Evolutionary conservation across 2,329 filamentous ascomycete species (phyloP).

Genomic region (Epicoccum nigrum): DNA sequence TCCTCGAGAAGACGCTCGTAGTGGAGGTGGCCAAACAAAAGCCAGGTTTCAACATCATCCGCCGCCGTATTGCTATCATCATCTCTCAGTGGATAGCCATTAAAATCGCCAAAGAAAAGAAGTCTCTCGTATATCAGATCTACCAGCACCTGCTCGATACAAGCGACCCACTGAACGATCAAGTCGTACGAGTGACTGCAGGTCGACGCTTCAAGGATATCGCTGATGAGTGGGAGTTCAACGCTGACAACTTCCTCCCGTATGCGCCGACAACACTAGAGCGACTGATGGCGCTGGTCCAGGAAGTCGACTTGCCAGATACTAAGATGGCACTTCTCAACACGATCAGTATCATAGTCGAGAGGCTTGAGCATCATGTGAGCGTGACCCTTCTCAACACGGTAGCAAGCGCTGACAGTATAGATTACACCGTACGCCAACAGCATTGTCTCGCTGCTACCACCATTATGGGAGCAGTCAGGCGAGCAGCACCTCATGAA

Average conservation of each 20-base stretch:
- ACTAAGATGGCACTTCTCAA: conserved; percentile 90
- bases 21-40: conserved; percentile 75
- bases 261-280: conserved; percentile 76
- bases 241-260: conserved; percentile 73
- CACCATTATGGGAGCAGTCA: conserved; percentile 82
- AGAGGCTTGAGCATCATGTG: conserved; percentile 77
- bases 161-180: conserved; percentile 79
- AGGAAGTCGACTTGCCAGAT: conserved; percentile 80
- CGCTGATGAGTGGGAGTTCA: conserved; percentile 84
- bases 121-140: conserved; percentile 81
- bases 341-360: conserved; percentile 80
- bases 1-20: conserved; percentile 76
- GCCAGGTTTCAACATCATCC: conserved; percentile 77
- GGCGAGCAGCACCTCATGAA: conserved; percentile 92
- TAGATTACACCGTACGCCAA: conserved; percentile 72
- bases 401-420: conserved; percentile 9
- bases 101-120: conserved; percentile 70
- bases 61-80: conserved; percentile 85
- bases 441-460: conserved; percentile 79
- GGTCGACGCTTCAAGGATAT: conserved; percentile 82
- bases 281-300: conserved; percentile 76
- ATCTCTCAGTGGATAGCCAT: conserved; percentile 89
- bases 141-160: conserved; percentile 84
- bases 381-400: conserved; percentile 15
- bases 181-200: conserved; percentile 89